These are phyloP conservation scores for Panicum hallii DNA, from an alignment of 202 grass and related monocot genomes.

Conservation along the genomic window DNA sequence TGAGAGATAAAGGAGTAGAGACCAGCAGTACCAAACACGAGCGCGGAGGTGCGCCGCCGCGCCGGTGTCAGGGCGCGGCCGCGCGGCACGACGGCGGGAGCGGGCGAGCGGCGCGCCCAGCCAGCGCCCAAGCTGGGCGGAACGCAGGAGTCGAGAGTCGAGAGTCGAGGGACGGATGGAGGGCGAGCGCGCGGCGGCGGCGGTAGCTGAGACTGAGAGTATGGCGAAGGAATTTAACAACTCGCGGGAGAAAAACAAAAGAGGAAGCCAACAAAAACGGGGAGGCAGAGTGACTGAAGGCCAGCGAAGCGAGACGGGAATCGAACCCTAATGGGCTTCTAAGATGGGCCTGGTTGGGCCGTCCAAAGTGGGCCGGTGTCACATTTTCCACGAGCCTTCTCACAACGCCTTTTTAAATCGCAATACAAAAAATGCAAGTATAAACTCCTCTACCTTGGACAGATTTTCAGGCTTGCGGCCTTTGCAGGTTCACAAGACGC, in stretches of 20 bases:
- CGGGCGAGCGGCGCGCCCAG: too few relatives aligned
- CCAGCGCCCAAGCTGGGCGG: too few relatives aligned
- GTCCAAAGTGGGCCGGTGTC: not conserved
- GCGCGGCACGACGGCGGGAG: too few relatives aligned
- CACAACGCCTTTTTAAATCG: not conserved
- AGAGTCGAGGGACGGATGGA: too few relatives aligned
- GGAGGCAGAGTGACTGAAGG: not conserved
- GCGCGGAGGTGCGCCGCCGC: too few relatives aligned
- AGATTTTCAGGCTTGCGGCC: not conserved
- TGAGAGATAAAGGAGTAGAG: too few relatives aligned
- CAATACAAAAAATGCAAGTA: not conserved
- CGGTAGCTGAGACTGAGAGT: slow-evolving; percentile 19
- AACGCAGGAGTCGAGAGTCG: too few relatives aligned
- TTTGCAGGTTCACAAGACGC: not conserved
- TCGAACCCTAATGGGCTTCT: slow-evolving; percentile 55
- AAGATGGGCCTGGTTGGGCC: slow-evolving; percentile 36
- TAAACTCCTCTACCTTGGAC: not conserved
- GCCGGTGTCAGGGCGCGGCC: too few relatives aligned
- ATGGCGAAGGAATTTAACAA: slow-evolving; percentile 15
- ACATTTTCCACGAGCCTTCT: not conserved
- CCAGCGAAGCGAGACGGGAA: not conserved
- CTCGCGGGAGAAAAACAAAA: slow-evolving; percentile 52
- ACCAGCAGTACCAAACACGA: too few relatives aligned
- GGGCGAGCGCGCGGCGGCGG: not conserved
- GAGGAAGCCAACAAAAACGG: not conserved